Base-by-base conservation (phyloP, 441 rosid genomes). In the Biscutella laevigata region DNA sequence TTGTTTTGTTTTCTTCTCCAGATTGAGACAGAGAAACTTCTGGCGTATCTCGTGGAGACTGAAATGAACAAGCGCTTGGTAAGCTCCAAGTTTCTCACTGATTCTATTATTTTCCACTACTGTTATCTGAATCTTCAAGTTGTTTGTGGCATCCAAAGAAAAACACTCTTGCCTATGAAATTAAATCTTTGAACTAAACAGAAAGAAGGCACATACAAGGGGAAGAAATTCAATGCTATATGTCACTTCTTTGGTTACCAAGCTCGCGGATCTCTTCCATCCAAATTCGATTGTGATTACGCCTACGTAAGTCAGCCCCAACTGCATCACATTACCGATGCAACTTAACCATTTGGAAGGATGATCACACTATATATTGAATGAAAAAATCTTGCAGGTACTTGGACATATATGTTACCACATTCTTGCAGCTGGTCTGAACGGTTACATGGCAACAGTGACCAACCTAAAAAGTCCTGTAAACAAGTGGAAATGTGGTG, bases 221-320 rank as follows among this genome's bases (percentile, higher is more conserved):
- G 98, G 32, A 91, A 91, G 69, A 91, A 88, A 58, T 85, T 91
- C 78, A 91, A 85, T 70, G 94, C 95, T 13, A 91, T 91, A 64
- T 88, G 96, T 77, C 96, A 91, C 77, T 91, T 91, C 63, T 91
- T 91, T 55, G 99, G 99, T 55, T 89, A 94, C 74, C 99, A 94
- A 69, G 99, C 99, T 71, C 88, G 99, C 42, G 99, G 99, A 56
- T 88, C 95, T 29, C 70, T 94, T 45, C 97, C 99, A 52, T 94
- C 99, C 1, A 89, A 94, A 64, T 94, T 94, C 0, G 99, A 94
- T 54, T 88, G 96, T 41, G 99, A 89, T 76, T 94, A 89, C 34
- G 96, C 97, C 47, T 89, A 86, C 30, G 99, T 94, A 83, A 66
- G 95, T 65, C 48, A 61, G 53, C 34, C 21, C 35, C 25, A 65